Conservation (phyloP, 306 rosid species). For the Spatholobus suberectus region DNA sequence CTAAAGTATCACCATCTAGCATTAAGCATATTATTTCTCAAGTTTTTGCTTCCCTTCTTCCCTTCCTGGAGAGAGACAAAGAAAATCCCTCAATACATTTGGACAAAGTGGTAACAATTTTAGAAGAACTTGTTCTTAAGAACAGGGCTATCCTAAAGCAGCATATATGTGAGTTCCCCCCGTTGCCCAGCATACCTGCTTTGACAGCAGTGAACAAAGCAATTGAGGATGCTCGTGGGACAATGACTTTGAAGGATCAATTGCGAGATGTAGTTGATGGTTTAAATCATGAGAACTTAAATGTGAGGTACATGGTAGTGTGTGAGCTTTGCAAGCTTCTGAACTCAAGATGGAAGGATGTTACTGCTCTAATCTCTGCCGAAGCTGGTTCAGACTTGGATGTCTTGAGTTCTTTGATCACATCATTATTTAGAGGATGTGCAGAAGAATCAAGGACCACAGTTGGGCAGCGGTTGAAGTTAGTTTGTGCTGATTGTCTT, state of each 20-base stretch:
- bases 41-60: slow-evolving; percentile 93
- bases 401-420: slow-evolving; percentile 82
- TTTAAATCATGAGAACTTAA: slow-evolving; percentile 92
- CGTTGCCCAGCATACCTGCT: slow-evolving; percentile 79
- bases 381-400: slow-evolving; percentile 86
- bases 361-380: slow-evolving; percentile 71
- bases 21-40: slow-evolving; percentile 88
- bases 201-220: slow-evolving; percentile 79
- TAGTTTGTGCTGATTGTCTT: slow-evolving; percentile 97
- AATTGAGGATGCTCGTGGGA: slow-evolving; percentile 85
- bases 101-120: slow-evolving; percentile 74
- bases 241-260: slow-evolving; percentile 83
- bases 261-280: slow-evolving; percentile 79
- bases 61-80: slow-evolving; percentile 83
- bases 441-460: slow-evolving; percentile 87
- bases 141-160: slow-evolving; percentile 69
- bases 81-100: slow-evolving; percentile 74
- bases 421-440: slow-evolving; percentile 85
- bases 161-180: slow-evolving; percentile 82
- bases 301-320: slow-evolving; percentile 92
- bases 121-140: slow-evolving; percentile 83
- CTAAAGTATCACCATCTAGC: slow-evolving; percentile 80
- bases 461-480: slow-evolving; percentile 89
- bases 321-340: slow-evolving; percentile 84
- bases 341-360: slow-evolving; percentile 78